phyloP scores from a whole-genome alignment of 2,329 filamentous ascomycete genomes.

The Fusarium oxysporum region DNA sequence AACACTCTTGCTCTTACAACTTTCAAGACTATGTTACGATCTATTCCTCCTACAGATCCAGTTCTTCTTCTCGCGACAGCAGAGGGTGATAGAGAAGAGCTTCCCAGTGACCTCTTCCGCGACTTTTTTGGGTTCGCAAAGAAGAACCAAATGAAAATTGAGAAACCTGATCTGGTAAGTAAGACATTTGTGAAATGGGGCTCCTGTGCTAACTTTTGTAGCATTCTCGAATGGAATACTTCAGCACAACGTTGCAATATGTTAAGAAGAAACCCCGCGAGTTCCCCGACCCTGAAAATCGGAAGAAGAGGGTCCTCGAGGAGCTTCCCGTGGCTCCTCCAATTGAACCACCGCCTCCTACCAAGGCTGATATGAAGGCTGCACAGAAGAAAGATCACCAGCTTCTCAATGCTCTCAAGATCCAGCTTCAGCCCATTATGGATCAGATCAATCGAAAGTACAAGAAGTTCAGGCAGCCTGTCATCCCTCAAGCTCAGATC shows the following conservation, averaged over 20 bases:
- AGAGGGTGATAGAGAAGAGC: conserved; percentile 73
- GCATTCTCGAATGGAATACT: conserved; percentile 81
- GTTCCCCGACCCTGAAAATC: conserved; percentile 86
- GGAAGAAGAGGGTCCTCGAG: conserved; percentile 87
- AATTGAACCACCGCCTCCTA: conserved; percentile 73
- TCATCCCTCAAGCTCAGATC: conserved; percentile 79
- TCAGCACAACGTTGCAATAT: conserved; percentile 78
- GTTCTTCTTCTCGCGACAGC: conserved; percentile 88
- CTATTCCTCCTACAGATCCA: conserved; percentile 89
- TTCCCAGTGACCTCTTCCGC: conserved; percentile 72
- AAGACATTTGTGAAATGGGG: not conserved
- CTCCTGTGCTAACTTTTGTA: conserved; percentile 43
- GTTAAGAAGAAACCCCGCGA: conserved; percentile 83
- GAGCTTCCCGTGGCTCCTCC: conserved; percentile 79
- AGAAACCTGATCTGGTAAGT: conserved; percentile 72
- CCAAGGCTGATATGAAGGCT: conserved; percentile 82
- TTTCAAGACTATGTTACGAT: conserved; percentile 83
- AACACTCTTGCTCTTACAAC: conserved; percentile 79
- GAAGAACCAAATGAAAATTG: conserved; percentile 79
- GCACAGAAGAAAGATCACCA: conserved; percentile 87
- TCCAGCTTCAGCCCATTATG: conserved; percentile 93
- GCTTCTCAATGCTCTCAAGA: conserved; percentile 86
- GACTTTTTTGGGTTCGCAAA: conserved; percentile 89
- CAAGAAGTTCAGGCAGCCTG: conserved; percentile 84
- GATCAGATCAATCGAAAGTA: conserved; percentile 94